phyloP scores from a whole-genome alignment of 31 red algal genomes.

The Odonthalia washingtoniensis region DNA sequence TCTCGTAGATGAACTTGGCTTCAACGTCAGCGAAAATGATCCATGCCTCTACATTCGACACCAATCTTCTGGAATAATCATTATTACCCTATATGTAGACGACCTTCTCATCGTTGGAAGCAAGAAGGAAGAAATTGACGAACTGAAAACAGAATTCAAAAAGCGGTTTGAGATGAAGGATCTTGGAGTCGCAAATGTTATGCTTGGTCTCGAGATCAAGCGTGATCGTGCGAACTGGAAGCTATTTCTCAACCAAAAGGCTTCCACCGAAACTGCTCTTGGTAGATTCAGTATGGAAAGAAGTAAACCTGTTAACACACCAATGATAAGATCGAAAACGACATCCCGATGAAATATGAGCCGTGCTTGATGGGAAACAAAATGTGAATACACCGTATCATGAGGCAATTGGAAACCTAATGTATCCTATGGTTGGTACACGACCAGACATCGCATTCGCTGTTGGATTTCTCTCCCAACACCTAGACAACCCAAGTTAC shows the following conservation, averaged over 20 bases:
- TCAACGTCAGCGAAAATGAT: conserved; percentile 21
- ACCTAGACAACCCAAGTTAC: too few relatives aligned
- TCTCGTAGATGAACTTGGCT: conserved; percentile 2
- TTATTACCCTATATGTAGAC: conserved; percentile 49
- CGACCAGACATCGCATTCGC: too few relatives aligned
- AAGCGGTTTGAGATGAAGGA: conserved; percentile 41
- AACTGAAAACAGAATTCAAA: conserved; percentile 30
- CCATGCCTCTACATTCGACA: conserved; percentile 28
- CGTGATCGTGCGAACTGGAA: conserved; percentile 1
- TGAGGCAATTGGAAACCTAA: too few relatives aligned
- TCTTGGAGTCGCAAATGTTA: conserved; percentile 9
- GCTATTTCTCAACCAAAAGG: neutral
- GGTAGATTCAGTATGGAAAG: too few relatives aligned
- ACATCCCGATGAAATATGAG: too few relatives aligned
- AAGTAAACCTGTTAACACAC: too few relatives aligned
- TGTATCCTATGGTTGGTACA: too few relatives aligned
- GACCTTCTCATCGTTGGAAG: conserved; percentile 24
- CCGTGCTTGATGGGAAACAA: too few relatives aligned
- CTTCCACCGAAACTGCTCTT: too few relatives aligned
- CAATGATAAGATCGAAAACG: too few relatives aligned
- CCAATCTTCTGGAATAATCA: neutral
- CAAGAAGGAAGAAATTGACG: neutral
- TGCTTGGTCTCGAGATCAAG: conserved; percentile 26
- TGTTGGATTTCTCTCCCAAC: too few relatives aligned
- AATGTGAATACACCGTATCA: too few relatives aligned